Conservation (phyloP, 148 eudicot species). For the Silene conica region DNA sequence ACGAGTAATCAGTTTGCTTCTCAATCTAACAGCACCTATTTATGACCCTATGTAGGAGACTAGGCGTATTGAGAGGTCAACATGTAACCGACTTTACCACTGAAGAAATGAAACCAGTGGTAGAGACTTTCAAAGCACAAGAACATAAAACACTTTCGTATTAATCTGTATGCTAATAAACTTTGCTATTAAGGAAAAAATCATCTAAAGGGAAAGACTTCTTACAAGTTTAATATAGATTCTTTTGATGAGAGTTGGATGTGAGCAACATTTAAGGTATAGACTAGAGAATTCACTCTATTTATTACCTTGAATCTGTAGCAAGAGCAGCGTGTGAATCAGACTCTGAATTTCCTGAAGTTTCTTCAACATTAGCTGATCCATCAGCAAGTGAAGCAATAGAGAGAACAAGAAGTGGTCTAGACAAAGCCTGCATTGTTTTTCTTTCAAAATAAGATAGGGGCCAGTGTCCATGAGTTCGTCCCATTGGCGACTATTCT, state of each 20-base stretch:
- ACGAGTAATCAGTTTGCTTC: slow-evolving; percentile 1
- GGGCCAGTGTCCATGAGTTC: not conserved
- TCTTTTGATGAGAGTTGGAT: not conserved
- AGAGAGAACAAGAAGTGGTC: slow-evolving; percentile 51
- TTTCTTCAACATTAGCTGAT: slow-evolving; percentile 27
- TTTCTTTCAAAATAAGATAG: not conserved
- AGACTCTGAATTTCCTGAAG: slow-evolving; percentile 31
- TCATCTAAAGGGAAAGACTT: not conserved
- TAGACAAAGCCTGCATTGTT: slow-evolving; percentile 43
- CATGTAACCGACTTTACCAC: not conserved
- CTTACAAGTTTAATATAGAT: not conserved
- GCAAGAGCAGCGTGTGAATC: slow-evolving; percentile 22
- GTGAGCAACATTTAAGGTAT: slow-evolving; percentile 5
- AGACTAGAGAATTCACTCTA: slow-evolving; percentile 2
- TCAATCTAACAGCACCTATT: not conserved
- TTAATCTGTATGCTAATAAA: not conserved
- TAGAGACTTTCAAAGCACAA: not conserved
- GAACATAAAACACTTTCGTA: not conserved
- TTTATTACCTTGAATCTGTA: slow-evolving; percentile 38
- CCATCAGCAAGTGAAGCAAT: slow-evolving; percentile 44
- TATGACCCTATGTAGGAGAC: not conserved
- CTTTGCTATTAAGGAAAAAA: not conserved
- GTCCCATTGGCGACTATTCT: not conserved
- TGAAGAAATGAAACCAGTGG: not conserved
- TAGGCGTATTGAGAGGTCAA: not conserved